These are phyloP conservation scores for Asterophora parasitica DNA, from an alignment of 768 basidiomycete species.

Conservation along the genomic window DNA sequence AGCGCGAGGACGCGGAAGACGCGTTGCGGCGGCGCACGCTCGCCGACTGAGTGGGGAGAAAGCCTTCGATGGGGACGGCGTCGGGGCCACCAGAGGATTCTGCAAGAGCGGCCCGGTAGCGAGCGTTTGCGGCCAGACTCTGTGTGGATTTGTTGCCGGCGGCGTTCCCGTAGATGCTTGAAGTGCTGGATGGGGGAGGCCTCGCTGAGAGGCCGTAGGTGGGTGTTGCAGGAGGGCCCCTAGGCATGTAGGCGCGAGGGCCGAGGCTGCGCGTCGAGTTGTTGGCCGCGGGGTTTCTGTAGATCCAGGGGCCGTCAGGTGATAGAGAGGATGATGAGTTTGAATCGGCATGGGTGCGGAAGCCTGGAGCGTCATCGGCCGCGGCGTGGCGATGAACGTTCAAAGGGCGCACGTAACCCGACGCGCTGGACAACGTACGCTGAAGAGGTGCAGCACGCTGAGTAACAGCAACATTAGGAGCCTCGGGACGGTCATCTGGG, in stretches of 20 bases:
- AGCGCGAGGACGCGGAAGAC: constrained; percentile 14
- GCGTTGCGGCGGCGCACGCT: constrained; percentile 11
- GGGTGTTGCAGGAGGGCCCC: no score
- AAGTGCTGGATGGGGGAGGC: background rate
- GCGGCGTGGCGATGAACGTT: constrained; percentile 3
- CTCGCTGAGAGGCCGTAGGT: background rate
- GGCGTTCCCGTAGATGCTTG: constrained; percentile 4
- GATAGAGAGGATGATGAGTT: background rate
- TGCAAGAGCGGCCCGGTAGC: constrained; percentile 1
- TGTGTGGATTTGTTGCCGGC: constrained; percentile 11
- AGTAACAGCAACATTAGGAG: no score
- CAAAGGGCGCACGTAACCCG: constrained; percentile 2
- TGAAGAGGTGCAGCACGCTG: background rate
- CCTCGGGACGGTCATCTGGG: background rate
- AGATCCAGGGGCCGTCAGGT: background rate
- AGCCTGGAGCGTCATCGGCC: no score
- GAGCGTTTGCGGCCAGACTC: constrained; percentile 7
- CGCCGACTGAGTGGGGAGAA: background rate
- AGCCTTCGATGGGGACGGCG: background rate
- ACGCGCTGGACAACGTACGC: constrained; percentile 10
- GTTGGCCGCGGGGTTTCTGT: background rate
- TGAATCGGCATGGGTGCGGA: background rate
- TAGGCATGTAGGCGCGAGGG: background rate
- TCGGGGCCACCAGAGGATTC: background rate
- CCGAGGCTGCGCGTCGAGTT: constrained; percentile 2